Percentiles rank a stretch among this genome's conserved stretches.
These are phyloP conservation scores for Alternaria atra DNA, from an alignment of 2,329 filamentous ascomycete genomes.

Conservation along the genomic window DNA sequence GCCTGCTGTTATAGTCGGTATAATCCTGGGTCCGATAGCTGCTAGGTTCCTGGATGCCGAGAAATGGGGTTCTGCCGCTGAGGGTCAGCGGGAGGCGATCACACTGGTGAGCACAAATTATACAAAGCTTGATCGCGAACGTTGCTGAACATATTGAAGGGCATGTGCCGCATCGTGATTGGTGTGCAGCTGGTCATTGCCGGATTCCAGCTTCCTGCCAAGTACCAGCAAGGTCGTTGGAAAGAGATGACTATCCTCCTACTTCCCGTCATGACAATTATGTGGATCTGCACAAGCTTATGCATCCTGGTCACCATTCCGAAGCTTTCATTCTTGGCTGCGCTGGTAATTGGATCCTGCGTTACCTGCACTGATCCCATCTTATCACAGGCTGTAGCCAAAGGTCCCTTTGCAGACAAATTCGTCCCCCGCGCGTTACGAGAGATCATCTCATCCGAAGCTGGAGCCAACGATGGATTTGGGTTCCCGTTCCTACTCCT, in stretches of 20 bases:
- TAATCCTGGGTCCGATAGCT: constrained; percentile 63
- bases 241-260: constrained; percentile 65
- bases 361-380: constrained; percentile 70
- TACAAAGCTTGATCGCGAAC: background rate
- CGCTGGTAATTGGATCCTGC: constrained; percentile 67
- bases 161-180: constrained; percentile 67
- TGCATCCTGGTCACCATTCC: constrained; percentile 66
- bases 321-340: constrained; percentile 58
- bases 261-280: constrained; percentile 68
- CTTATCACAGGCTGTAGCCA: constrained; percentile 69
- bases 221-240: constrained; percentile 61
- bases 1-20: constrained; percentile 62
- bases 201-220: constrained; percentile 68
- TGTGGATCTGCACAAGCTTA: constrained; percentile 67
- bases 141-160: constrained; percentile 35
- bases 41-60: constrained; percentile 62
- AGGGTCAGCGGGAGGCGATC: constrained; percentile 50
- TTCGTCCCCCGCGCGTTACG: constrained; percentile 66
- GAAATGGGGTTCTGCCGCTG: constrained; percentile 48
- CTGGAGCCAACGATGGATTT: constrained; percentile 70
- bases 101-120: constrained; percentile 49
- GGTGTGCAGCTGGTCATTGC: constrained; percentile 71
- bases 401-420: constrained; percentile 70
- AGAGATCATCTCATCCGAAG: constrained; percentile 70
- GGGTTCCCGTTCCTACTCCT: constrained; percentile 69